A percentile compares a stretch with the other conserved stretches of the same genome.
Evolutionary conservation across 805 yeast species (phyloP).

Genomic region (Isabelozyma gotoi): DNA sequence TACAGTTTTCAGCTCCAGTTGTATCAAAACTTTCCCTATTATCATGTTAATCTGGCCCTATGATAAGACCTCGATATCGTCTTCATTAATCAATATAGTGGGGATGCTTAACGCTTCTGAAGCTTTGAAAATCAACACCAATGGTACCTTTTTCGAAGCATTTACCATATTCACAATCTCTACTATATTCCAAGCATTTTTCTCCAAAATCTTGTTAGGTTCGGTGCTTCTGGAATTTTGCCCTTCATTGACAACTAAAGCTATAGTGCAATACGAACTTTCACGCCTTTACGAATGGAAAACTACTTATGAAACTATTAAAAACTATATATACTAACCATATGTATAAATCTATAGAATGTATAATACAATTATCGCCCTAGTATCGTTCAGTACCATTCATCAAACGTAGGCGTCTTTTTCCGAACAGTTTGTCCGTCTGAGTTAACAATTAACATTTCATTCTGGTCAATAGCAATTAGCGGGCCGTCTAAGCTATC

Average conservation of each 20-base stretch:
- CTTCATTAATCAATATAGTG: constrained; percentile 56
- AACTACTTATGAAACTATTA: background rate
- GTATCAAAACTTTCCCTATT: constrained; percentile 83
- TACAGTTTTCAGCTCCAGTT: constrained; percentile 72
- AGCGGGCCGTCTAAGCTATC: constrained; percentile 82
- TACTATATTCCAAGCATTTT: constrained; percentile 10
- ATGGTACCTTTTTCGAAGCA: constrained; percentile 12
- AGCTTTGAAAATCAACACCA: constrained; percentile 36
- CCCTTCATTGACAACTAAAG: constrained; percentile 4
- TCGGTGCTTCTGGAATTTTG: constrained; percentile 11
- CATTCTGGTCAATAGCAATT: constrained; percentile 61
- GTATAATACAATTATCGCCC: background rate
- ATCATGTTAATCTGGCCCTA: constrained; percentile 97
- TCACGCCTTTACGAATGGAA: background rate
- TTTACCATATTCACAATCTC: constrained; percentile 14
- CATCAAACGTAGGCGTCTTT: constrained; percentile 10
- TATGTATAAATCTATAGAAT: too few relatives aligned
- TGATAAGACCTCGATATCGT: constrained; percentile 66
- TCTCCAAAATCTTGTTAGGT: constrained; percentile 14
- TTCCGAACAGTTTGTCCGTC: constrained; percentile 31
- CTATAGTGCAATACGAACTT: constrained; percentile 10
- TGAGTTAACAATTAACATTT: constrained; percentile 25
- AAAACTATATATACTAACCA: constrained; percentile 1
- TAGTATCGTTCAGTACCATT: constrained; percentile 9
- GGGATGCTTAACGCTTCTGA: constrained; percentile 67